Conservation (phyloP, 2,329 filamentous ascomycete species). For the Ascocoryne sarcoides region DNA sequence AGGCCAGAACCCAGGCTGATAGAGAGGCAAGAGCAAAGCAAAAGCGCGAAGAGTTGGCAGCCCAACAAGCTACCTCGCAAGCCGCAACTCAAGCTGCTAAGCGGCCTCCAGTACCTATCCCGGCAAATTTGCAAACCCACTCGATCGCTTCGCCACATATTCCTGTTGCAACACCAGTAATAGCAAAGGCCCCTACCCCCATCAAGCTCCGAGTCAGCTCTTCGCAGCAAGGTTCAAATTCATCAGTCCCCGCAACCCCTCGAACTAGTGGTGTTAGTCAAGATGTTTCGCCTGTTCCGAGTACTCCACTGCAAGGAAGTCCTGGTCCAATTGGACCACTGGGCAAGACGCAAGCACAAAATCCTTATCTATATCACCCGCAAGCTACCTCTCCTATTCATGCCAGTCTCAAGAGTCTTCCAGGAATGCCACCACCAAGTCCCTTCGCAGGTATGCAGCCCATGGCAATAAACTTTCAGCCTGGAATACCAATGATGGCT, state of each 20-base stretch:
- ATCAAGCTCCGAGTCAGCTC: slow-evolving; percentile 60
- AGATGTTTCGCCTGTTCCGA: slow-evolving; percentile 49
- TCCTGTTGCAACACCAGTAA: slow-evolving; percentile 65
- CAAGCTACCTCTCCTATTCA: slow-evolving; percentile 58
- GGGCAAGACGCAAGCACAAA: slow-evolving; percentile 47
- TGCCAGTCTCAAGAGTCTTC: slow-evolving; percentile 46
- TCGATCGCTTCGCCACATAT: slow-evolving; percentile 71
- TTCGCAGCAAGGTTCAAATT: slow-evolving; percentile 69
- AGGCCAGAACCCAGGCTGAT: slow-evolving; percentile 37
- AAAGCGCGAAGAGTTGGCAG: slow-evolving; percentile 35
- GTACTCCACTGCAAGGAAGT: slow-evolving; percentile 56
- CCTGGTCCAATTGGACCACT: slow-evolving; percentile 53
- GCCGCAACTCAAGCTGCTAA: slow-evolving; percentile 33
- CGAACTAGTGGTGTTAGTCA: slow-evolving; percentile 50
- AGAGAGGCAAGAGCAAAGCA: slow-evolving; percentile 40
- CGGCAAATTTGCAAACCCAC: slow-evolving; percentile 50
- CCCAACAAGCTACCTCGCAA: slow-evolving; percentile 30
- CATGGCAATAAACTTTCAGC: slow-evolving; percentile 47
- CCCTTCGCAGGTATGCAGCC: slow-evolving; percentile 41
- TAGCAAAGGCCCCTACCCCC: slow-evolving; percentile 76
- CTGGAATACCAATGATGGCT: slow-evolving; percentile 31
- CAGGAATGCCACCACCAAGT: slow-evolving; percentile 37
- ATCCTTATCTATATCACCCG: slow-evolving; percentile 44
- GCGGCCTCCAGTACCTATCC: slow-evolving; percentile 39
- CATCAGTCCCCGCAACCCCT: slow-evolving; percentile 59